A percentile compares a stretch with the other conserved stretches of the same genome.
phyloP scores from a whole-genome alignment of 2,329 filamentous ascomycete genomes.

The Aspergillus caelatus region DNA sequence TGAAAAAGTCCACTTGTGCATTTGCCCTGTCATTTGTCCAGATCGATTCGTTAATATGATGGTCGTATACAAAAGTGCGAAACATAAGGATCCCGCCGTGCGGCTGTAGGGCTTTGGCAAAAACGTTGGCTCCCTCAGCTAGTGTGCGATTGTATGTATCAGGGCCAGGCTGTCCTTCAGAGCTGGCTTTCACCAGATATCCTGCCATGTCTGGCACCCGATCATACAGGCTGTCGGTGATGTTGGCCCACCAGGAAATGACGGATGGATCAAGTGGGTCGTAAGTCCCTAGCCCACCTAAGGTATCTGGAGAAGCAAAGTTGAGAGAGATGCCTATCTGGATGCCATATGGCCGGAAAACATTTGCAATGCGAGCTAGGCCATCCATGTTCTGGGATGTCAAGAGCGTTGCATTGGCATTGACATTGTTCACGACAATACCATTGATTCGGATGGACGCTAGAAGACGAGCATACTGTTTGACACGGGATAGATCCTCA shows the following conservation, averaged over 20 bases:
- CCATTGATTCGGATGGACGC: slow-evolving; percentile 69
- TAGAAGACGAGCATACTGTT: slow-evolving; percentile 66
- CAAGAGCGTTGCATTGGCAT: slow-evolving; percentile 64
- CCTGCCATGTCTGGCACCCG: slow-evolving; percentile 69
- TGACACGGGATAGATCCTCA: slow-evolving; percentile 62
- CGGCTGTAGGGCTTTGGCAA: slow-evolving; percentile 61
- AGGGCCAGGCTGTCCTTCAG: slow-evolving; percentile 71
- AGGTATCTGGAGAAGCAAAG: slow-evolving; percentile 64
- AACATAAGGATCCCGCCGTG: slow-evolving; percentile 69
- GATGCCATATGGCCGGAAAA: slow-evolving; percentile 68
- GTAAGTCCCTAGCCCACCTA: slow-evolving; percentile 62
- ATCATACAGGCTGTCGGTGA: slow-evolving; percentile 62
- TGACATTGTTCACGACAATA: slow-evolving; percentile 72
- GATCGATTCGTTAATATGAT: slow-evolving; percentile 57
- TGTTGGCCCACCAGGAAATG: slow-evolving; percentile 64
- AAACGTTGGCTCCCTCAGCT: slow-evolving; percentile 69
- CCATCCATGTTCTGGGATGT: slow-evolving; percentile 62
- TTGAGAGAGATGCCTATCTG: slow-evolving; percentile 68
- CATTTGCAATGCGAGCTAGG: slow-evolving; percentile 64
- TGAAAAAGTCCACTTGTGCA: slow-evolving; percentile 69
- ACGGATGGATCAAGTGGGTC: slow-evolving; percentile 66
- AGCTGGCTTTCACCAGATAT: slow-evolving; percentile 72
- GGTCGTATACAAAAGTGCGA: slow-evolving; percentile 72
- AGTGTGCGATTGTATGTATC: slow-evolving; percentile 71
- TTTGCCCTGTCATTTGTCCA: slow-evolving; percentile 72